Conservation (phyloP, 352 stramenopile species). For the Phytophthora kernoviae region DNA sequence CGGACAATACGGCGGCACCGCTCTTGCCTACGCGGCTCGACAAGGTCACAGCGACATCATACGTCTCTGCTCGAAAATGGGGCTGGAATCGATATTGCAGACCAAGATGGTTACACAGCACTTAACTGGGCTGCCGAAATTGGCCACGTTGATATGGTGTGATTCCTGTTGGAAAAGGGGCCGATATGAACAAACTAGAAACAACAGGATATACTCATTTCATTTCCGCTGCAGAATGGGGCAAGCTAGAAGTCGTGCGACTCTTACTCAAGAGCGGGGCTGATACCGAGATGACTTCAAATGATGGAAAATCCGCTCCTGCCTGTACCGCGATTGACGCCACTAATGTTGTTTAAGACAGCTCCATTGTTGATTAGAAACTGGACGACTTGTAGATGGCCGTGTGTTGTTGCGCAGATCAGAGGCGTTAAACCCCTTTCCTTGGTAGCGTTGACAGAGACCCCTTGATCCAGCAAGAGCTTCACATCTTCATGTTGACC, state of each 20-base stretch:
- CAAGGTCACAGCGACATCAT: neutral
- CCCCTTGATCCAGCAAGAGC: too few species aligned
- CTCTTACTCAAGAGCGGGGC: conserved; percentile 5
- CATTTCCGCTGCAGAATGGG: neutral
- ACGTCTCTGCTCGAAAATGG: neutral
- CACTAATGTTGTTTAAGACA: neutral
- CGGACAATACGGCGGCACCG: neutral
- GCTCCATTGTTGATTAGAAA: too few species aligned
- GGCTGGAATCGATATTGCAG: neutral
- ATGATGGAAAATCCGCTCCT: neutral
- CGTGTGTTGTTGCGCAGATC: too few species aligned
- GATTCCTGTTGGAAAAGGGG: conserved; percentile 3
- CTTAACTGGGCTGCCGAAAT: conserved; percentile 4
- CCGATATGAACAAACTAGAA: neutral
- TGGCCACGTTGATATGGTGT: neutral
- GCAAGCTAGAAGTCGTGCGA: neutral
- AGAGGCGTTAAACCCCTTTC: too few species aligned
- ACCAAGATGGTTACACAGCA: neutral
- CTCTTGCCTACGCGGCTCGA: neutral
- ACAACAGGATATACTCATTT: neutral
- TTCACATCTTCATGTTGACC: too few species aligned
- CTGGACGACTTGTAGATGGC: too few species aligned
- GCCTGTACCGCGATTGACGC: neutral
- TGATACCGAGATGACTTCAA: conserved; percentile 2
- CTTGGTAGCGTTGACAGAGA: too few species aligned